Percentiles rank a stretch among this genome's conserved stretches.
These are phyloP conservation scores for Ceratocystiopsis brevicomis DNA, from an alignment of 2,329 filamentous ascomycete species.

Conservation along the genomic window DNA sequence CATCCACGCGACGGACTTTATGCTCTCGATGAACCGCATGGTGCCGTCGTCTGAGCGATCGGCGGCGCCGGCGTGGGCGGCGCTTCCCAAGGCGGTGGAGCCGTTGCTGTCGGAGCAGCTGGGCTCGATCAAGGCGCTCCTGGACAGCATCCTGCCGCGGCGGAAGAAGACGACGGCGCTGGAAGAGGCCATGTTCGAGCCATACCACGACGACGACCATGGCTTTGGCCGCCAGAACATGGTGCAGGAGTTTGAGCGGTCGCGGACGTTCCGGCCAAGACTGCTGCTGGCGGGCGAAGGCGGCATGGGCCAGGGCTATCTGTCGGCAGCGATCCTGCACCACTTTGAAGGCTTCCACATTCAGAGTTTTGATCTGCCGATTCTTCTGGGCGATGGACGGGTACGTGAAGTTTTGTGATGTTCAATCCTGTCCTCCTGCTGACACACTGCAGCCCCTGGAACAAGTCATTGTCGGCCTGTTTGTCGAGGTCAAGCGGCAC, in stretches of 20 bases:
- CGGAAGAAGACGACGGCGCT: constrained; percentile 76
- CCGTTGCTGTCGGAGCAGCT: constrained; percentile 64
- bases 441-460: constrained; percentile 42
- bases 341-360: constrained; percentile 89
- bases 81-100: constrained; percentile 61
- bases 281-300: constrained; percentile 63
- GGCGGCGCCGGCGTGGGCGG: constrained; percentile 63
- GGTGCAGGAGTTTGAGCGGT: constrained; percentile 63
- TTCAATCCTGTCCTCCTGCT: not conserved
- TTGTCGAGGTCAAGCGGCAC: constrained; percentile 80
- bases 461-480: constrained; percentile 75
- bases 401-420: constrained; percentile 22
- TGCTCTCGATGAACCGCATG: constrained; percentile 92
- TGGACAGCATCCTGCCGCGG: constrained; percentile 64
- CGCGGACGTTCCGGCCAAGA: constrained; percentile 73
- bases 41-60: constrained; percentile 87
- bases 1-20: constrained; percentile 85
- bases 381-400: constrained; percentile 65
- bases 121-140: constrained; percentile 42
- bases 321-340: constrained; percentile 69
- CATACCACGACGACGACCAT: constrained; percentile 61
- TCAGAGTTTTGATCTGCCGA: constrained; percentile 82
- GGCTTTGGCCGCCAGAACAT: constrained; percentile 71
- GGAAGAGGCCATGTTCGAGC: constrained; percentile 84
- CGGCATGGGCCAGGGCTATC: constrained; percentile 88